A percentile compares a stretch with the other conserved stretches of the same genome.
phyloP scores from a whole-genome alignment of 140 eudicot genomes.

The Erigeron philadelphicus region DNA sequence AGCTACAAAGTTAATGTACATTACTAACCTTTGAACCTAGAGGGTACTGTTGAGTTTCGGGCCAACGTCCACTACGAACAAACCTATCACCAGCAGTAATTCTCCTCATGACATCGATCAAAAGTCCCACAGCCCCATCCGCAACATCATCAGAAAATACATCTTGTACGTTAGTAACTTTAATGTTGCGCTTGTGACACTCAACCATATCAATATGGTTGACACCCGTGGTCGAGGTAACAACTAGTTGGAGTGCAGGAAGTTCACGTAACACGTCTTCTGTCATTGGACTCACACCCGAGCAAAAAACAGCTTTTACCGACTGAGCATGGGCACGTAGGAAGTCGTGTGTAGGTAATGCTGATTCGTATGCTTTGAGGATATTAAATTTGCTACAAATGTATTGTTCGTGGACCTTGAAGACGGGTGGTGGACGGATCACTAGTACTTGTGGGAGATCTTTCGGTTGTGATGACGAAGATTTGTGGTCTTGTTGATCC shows the following conservation, averaged over 20 bases:
- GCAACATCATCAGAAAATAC: not conserved
- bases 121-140: too few species aligned
- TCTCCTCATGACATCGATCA: slow-evolving; percentile 22
- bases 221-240: slow-evolving; percentile 24
- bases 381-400: slow-evolving; percentile 18
- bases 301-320: slow-evolving; percentile 22
- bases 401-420: slow-evolving; percentile 24
- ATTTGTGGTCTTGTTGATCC: slow-evolving; percentile 19
- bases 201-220: slow-evolving; percentile 29
- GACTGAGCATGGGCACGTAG: slow-evolving; percentile 15
- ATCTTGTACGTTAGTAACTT: slow-evolving; percentile 23
- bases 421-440: slow-evolving; percentile 20
- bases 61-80: slow-evolving; percentile 31
- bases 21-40: slow-evolving; percentile 25
- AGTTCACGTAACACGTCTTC: slow-evolving; percentile 15
- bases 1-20: too few species aligned
- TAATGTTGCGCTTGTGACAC: slow-evolving; percentile 24
- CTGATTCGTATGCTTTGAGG: slow-evolving; percentile 29
- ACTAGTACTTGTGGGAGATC: slow-evolving; percentile 21
- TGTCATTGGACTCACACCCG: slow-evolving; percentile 17
- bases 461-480: not conserved
- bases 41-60: not conserved
- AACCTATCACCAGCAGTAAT: slow-evolving; percentile 22
- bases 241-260: slow-evolving; percentile 25
- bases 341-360: slow-evolving; percentile 29